Evolutionary conservation across 768 basidiomycete species (phyloP), one percentile per base, ranked within the genome.

Genomic region (Agrocybe praecox): DNA sequence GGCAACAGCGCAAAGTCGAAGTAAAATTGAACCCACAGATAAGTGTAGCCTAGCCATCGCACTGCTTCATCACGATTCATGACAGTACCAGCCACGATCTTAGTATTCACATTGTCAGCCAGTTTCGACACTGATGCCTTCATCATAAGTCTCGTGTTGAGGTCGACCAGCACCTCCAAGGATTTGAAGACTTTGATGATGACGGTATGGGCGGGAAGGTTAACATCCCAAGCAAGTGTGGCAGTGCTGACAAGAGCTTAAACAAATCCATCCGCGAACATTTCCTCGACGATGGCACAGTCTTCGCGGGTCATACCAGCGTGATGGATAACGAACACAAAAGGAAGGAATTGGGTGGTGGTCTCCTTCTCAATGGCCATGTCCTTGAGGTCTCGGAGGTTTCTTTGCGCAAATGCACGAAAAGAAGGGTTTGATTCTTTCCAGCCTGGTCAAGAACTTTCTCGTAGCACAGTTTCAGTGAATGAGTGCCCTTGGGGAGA

Each of bases 391-490:
- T 98, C 78, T 98, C 98, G 18, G 94, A 92, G 0, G 97, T 98
- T 75, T 98, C 97, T 74, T 99, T 99, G 44, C 96, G 85, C 32
- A 96, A 98, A 70, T 99, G 97, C 0, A 99, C 97, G 66, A 99
- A 99, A 12, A 98, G 95, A 36, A 98, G 81, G 0, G 91, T 92
- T 69, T 96, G 95, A 58, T 96, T 92, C 77, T 93, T 94, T 10
- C 80, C 80, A 0, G 79, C 85, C 65, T 98, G 94, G 62, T 98
- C 95, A 21, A 98, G 84, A 2, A 98, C 90, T 76, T 98, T 99
- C 72, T 98, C 96, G 77, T 99, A 99, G 74, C 96, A 96, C n/a
- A n/a, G n/a, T n/a, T n/a, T 98, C 94, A n/a, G n/a, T n/a, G n/a
- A n/a, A n/a, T n/a, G n/a, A n/a, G n/a, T n/a, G n/a, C n/a, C n/a